Percentiles rank a stretch among this genome's conserved stretches.
These are phyloP conservation scores for Porpolomopsis calyptriformis DNA, from an alignment of 768 basidiomycete genomes.

Conservation along the genomic window DNA sequence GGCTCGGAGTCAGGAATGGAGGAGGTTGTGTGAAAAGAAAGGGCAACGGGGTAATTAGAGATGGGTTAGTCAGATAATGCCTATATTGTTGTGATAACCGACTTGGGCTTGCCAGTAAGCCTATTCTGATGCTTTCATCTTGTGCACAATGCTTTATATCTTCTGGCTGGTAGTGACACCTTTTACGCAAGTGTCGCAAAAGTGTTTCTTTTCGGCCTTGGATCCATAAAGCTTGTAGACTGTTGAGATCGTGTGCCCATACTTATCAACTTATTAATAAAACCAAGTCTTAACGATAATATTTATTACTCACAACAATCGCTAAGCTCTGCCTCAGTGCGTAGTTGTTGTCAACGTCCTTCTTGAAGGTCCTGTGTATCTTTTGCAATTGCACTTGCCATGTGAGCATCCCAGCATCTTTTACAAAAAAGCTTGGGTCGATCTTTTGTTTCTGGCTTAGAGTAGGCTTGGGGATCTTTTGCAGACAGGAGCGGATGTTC, in stretches of 20 bases:
- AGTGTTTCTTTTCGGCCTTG: neutral
- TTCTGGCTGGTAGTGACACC: neutral
- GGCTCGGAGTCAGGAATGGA: too few species aligned
- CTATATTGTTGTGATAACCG: too few species aligned
- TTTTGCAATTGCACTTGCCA: neutral
- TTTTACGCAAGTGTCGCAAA: neutral
- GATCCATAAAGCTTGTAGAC: neutral
- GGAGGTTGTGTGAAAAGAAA: too few species aligned
- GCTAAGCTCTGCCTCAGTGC: neutral
- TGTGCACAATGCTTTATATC: neutral
- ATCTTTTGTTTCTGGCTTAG: neutral
- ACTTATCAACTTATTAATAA: neutral
- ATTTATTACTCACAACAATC: neutral
- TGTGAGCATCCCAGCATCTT: slow-evolving; percentile 2
- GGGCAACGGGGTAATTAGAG: too few species aligned
- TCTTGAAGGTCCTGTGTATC: slow-evolving; percentile 2
- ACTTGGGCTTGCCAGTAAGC: too few species aligned
- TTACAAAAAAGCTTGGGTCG: slow-evolving; percentile 9
- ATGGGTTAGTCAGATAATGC: too few species aligned
- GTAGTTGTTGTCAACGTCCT: neutral
- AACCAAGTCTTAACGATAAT: neutral
- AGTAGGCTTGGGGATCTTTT: neutral
- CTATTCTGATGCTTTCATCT: neutral
- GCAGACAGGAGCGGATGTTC: slow-evolving; percentile 1
- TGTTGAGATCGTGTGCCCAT: neutral